Evolutionary conservation across 768 basidiomycete genomes (phyloP), one percentile per base, ranked within the genome.

Genomic region (Melanogaster broomeanus): DNA sequence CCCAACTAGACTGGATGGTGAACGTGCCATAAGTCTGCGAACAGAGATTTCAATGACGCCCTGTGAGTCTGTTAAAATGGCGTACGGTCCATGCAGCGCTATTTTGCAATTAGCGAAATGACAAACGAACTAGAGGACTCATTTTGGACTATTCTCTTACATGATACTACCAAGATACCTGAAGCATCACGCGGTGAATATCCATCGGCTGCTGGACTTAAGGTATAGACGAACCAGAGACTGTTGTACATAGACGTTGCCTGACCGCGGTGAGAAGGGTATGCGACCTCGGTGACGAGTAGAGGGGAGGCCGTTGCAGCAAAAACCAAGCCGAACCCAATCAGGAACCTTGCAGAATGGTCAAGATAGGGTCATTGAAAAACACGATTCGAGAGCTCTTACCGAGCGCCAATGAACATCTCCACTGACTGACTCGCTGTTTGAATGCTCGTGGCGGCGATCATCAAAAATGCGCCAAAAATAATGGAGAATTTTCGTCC

Each of bases 1-100:
- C 48, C 55, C 55, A 57, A 42, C 52, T 60, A 4, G 44, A 45
- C 6, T 42, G 40, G 25, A 60, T 27, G 2, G 40, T 4, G 39
- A 60, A 60, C 3, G 59, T 60, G 15, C 52, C 59, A n/a, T 57
- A 60, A 8, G 60, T 61, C 60, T 57, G 34, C 21, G 19, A 45
- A 5, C n/a, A 38, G 22, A 12, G 31, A 15, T 3, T 33, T n/a
- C 19, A 12, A 18, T 35, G n/a, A n/a, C 21, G 21, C 31, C n/a
- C 12, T 24, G 18, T 24, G 30, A n/a, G n/a, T 41, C 5, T 37
- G 22, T 16, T 4, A 40, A 27, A 6, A 24, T 2, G 37, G 24
- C 48, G 21, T 40, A 57, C 55, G 0, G 85, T 76, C 88, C 88
- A 91, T 11, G 87, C 87, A 38, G 88, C 82, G 48, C 79, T 80